Conservation (phyloP, 1,284 basidiomycete genomes). For the Ceratobasidium sp. region DNA sequence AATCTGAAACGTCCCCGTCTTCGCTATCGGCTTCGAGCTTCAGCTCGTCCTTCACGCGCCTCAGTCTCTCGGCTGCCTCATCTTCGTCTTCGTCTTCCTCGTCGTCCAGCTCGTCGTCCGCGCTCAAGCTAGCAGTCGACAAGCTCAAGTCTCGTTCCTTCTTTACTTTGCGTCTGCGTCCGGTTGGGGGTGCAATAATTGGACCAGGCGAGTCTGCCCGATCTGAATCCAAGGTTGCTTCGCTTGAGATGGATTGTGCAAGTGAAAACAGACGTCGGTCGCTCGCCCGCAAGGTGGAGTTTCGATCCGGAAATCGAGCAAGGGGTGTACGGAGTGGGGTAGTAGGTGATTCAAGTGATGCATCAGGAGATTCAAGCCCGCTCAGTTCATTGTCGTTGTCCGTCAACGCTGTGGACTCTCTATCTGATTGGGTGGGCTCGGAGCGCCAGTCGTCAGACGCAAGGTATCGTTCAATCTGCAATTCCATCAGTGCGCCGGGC, state of each 20-base stretch:
- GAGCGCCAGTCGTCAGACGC: conserved; percentile 34
- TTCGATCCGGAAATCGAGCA: conserved; percentile 24
- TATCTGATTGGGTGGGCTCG: conserved; percentile 27
- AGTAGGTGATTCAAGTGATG: conserved; percentile 5
- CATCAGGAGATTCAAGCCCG: conserved; percentile 13
- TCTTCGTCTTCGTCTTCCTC: conserved; percentile 41
- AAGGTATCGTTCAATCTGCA: conserved; percentile 28
- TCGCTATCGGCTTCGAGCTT: conserved; percentile 31
- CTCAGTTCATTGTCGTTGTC: conserved; percentile 25
- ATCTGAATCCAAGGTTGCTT: conserved; percentile 22
- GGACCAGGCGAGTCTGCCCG: conserved; percentile 26
- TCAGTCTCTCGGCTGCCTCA: conserved; percentile 21
- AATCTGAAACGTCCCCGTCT: conserved; percentile 30
- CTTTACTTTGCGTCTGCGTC: conserved; percentile 10
- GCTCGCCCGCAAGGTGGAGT: conserved; percentile 22
- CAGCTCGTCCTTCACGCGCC: conserved; percentile 36
- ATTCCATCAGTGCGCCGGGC: background rate
- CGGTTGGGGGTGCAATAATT: conserved; percentile 5
- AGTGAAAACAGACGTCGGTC: conserved; percentile 17
- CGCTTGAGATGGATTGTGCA: conserved; percentile 29
- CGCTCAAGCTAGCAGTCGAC: conserved; percentile 16
- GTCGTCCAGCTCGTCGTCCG: conserved; percentile 31
- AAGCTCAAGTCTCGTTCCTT: conserved; percentile 11
- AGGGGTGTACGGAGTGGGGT: conserved; percentile 26
- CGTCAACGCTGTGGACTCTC: conserved; percentile 31